Base-by-base conservation (phyloP, 2,329 filamentous ascomycete species). In the Acephala macrosclerotiorum region DNA sequence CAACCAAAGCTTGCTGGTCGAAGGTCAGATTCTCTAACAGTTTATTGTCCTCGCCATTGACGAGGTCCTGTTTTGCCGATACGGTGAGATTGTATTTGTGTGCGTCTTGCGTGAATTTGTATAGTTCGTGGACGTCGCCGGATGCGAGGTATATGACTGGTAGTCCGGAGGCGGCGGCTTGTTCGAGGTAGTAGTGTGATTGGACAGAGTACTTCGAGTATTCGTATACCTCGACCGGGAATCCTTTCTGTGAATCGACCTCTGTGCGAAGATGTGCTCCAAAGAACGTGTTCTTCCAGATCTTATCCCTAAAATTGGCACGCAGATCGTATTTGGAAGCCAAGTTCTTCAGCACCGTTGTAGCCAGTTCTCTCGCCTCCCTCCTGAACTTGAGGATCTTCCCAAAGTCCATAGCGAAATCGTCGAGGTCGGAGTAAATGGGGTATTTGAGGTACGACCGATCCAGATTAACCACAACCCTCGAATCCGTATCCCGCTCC, bases 1-100 rank as follows among this genome's bases (percentile, higher is more conserved):
- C 83, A 2, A 85, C 79, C 25, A 84, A 71, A 0, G 78, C 79
- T 58, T 80, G 79, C 75, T 85, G 83, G 71, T 84, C 81, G 77
- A 78, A 83, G 1, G 74, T 77, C 53, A 85, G 71, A 18, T 47
- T 57, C 3, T 76, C 61, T 14, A 85, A 71, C 16, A 65, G 66
- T 9, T 63, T 63, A 1, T 73, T 67, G 53, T 82, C 80, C 0
- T 58, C 60, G 1, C 70, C 57, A 63, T 76, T 73, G 2, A 85
- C 76, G 1, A 85, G 67, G 33, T 82, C 78, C 18, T 73, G 66
- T 70, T 83, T 84, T 11, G 76, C 76, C 1, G 80, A 76, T 1
- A 83, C 79, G n/a, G 72, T 78, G 8, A 83, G 6, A 20, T 35
- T 67, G 42, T 75, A 71, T 14, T 77, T 75, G 22, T 68, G 59